Evolutionary conservation across 2,329 filamentous ascomycete genomes (phyloP).

Genomic region (Phoma sp.): DNA sequence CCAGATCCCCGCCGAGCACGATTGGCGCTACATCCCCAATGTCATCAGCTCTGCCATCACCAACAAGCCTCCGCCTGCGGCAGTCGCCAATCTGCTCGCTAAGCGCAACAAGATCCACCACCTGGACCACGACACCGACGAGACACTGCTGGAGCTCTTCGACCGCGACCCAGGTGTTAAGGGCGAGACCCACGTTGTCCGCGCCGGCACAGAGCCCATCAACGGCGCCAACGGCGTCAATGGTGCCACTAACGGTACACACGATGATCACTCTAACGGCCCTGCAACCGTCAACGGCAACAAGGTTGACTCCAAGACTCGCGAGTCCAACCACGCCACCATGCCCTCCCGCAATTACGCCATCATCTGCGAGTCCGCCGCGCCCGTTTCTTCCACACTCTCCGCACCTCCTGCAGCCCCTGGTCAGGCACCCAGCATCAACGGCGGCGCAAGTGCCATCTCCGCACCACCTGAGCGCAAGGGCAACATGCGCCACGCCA

Average conservation of each 20-base stretch:
- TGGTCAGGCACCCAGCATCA: constrained; percentile 31
- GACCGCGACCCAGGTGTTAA: constrained; percentile 61
- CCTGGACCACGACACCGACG: constrained; percentile 66
- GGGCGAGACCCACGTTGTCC: constrained; percentile 30
- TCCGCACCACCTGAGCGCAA: constrained; percentile 48
- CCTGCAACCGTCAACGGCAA: constrained; percentile 30
- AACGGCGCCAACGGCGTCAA: constrained; percentile 26
- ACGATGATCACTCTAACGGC: constrained; percentile 23
- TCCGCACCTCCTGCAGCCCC: constrained; percentile 28
- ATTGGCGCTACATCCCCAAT: constrained; percentile 69
- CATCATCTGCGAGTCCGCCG: constrained; percentile 62
- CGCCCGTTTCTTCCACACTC: constrained; percentile 29
- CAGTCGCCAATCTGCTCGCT: constrained; percentile 69
- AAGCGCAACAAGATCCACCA: constrained; percentile 70
- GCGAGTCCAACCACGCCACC: constrained; percentile 78
- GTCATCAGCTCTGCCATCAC: constrained; percentile 70
- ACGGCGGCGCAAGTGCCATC: constrained; percentile 37
- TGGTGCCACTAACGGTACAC: constrained; percentile 22
- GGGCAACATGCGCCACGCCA: constrained; percentile 67
- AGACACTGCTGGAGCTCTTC: constrained; percentile 68
- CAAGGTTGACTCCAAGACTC: constrained; percentile 61
- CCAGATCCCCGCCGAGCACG: constrained; percentile 61
- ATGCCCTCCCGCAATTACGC: constrained; percentile 75
- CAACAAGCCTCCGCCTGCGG: constrained; percentile 69
- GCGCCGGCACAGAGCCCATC: constrained; percentile 21